phyloP scores from a whole-genome alignment of 495 filamentous ascomycete species.

The Hyphodiscus hymeniophilus region DNA sequence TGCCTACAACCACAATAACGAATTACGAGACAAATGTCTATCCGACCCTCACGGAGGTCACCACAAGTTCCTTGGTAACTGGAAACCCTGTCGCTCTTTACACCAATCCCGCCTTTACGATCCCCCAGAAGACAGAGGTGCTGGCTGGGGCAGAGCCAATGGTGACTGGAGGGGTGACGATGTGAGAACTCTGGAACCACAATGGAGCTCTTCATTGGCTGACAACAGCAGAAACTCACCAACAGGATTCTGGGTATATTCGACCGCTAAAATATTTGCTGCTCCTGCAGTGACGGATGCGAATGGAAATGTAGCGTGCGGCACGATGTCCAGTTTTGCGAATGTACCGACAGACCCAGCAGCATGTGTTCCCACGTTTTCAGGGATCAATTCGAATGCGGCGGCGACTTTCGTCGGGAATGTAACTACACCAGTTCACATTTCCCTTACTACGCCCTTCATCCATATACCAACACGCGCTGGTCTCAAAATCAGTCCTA shows the following conservation, averaged over 20 bases:
- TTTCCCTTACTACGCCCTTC: not conserved
- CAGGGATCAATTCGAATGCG: not conserved
- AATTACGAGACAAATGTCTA: slow-evolving; percentile 3
- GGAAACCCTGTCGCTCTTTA: slow-evolving; percentile 3
- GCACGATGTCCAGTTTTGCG: not conserved
- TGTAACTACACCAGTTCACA: not conserved
- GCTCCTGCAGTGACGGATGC: not conserved
- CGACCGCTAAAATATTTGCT: not conserved
- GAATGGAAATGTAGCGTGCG: not conserved
- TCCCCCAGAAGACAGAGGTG: not conserved
- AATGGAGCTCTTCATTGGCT: too few relatives aligned
- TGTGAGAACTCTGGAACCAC: too few relatives aligned
- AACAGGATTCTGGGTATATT: not conserved
- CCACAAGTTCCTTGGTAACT: not conserved
- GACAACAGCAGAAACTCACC: not conserved
- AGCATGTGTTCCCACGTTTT: not conserved
- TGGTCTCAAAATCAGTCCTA: too few relatives aligned
- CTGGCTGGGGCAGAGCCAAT: not conserved
- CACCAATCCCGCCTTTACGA: not conserved
- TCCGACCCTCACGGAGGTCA: not conserved
- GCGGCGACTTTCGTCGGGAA: not conserved
- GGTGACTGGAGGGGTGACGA: not conserved
- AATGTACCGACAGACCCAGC: not conserved
- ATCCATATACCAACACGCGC: too few relatives aligned
- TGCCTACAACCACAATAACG: not conserved